Evolutionary conservation across 768 basidiomycete species (phyloP).

Genomic region (Tylopilus plumbeoviolaceoides): DNA sequence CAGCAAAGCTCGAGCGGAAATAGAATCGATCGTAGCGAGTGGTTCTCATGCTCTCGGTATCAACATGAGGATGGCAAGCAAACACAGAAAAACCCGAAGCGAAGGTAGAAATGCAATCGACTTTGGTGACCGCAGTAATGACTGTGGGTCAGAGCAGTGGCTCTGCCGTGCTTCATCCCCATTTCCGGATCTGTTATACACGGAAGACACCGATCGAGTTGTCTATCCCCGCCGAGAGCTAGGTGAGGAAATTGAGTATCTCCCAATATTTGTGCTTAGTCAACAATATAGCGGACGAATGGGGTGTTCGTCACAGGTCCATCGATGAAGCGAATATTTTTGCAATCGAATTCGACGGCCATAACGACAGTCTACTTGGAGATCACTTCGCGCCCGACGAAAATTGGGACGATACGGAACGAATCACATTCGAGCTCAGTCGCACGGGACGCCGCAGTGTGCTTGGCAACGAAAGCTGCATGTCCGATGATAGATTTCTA

Average conservation of each 20-base stretch:
- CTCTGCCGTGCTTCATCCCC: constrained; percentile 28
- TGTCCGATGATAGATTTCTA: constrained; percentile 4
- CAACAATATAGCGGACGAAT: constrained; percentile 24
- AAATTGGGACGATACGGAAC: constrained; percentile 24
- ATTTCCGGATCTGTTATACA: constrained; percentile 6
- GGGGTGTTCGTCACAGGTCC: constrained; percentile 22
- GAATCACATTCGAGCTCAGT: constrained; percentile 18
- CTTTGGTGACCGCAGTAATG: constrained; percentile 23
- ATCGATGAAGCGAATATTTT: constrained; percentile 19
- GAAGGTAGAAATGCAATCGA: constrained; percentile 42
- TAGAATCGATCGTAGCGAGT: constrained; percentile 11
- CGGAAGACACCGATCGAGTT: constrained; percentile 23
- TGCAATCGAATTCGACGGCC: constrained; percentile 18
- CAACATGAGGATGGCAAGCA: constrained; percentile 26
- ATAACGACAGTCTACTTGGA: constrained; percentile 24
- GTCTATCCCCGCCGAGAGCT: constrained; percentile 27
- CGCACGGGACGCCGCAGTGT: background rate
- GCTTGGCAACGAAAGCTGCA: no score
- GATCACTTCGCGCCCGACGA: constrained; percentile 22
- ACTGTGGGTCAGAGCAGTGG: constrained; percentile 18
- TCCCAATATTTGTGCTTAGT: constrained; percentile 6
- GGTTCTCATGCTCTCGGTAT: background rate
- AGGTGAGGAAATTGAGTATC: constrained; percentile 10
- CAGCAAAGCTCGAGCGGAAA: constrained; percentile 14
- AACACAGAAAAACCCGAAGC: constrained; percentile 44